These are phyloP conservation scores for Coffea canephora DNA, from an alignment of 257 asterid genomes.

Conservation along the genomic window DNA sequence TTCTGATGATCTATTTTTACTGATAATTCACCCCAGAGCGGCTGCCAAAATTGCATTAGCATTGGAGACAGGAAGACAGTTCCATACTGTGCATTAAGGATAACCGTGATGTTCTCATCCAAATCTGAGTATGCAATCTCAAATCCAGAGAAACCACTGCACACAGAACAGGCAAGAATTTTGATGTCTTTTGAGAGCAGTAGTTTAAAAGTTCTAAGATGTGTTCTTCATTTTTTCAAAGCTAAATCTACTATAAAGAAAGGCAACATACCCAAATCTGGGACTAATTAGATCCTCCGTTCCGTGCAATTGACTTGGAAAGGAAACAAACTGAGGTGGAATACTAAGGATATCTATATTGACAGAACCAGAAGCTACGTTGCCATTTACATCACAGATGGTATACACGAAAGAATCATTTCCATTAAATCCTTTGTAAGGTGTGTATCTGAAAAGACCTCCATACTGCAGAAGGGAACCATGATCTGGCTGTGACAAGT, in stretches of 20 bases:
- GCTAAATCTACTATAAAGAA: not conserved
- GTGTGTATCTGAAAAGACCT: conserved; percentile 68
- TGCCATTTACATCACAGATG: conserved; percentile 63
- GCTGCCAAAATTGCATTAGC: conserved; percentile 65
- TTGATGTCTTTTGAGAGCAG: not conserved
- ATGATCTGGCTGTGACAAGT: conserved; percentile 62
- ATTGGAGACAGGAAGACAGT: conserved; percentile 53
- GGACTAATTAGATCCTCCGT: conserved; percentile 74
- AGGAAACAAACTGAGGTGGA: conserved; percentile 72
- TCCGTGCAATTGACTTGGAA: conserved; percentile 65
- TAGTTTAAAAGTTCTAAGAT: not conserved
- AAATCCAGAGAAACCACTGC: conserved; percentile 88
- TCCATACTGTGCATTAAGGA: conserved; percentile 60
- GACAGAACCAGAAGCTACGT: conserved; percentile 69
- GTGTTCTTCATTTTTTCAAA: not conserved
- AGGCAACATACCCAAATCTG: conserved; percentile 55
- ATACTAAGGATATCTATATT: conserved; percentile 57
- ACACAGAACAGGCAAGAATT: conserved; percentile 13
- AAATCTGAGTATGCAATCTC: conserved; percentile 59
- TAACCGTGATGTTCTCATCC: conserved; percentile 56
- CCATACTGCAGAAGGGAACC: conserved; percentile 73
- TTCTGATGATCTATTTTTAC: conserved; percentile 31
- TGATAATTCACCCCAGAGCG: conserved; percentile 44
- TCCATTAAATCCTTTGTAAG: conserved; percentile 69
- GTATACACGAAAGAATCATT: conserved; percentile 67